Base-by-base conservation (phyloP, 371 early-diverging fungal genomes). In the Coemansia sp. region DNA sequence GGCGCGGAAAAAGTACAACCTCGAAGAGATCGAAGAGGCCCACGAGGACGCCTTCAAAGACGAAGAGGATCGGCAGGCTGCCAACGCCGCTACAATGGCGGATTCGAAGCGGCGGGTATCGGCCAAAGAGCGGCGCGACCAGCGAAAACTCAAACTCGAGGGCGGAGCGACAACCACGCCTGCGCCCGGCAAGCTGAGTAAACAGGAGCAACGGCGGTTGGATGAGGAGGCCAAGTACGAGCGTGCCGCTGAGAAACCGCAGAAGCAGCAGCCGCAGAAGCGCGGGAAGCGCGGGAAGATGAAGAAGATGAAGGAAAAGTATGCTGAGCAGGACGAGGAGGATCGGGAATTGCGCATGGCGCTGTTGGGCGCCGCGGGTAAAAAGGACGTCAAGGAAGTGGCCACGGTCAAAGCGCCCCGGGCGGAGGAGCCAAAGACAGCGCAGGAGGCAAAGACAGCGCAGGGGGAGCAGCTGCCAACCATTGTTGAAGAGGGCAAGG, bases 251-350 rank as follows among this genome's bases (percentile, higher is more conserved):
- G 55, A 72, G 49, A 55, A 64, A 44, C 38, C 67, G 43, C 62
- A 61, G 56, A 64, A 36, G 69, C 80, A 44, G 68, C 82, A 67
- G 65, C 81, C 12, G 64, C 82, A 5, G 55, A 81, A 83, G 34
- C 92, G 97, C 32, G 97, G 96, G 32, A 92, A 93, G 62, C 86
- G 85, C 53, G 87, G 88, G 55, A 96, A 96, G 78, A 77, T 87
- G 37, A 92, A 93, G 83, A 95, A 94, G 81, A 85, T 91, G 44
- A 94, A 94, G 80, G 87, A 87, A 46, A 95, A 94, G 75, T 77
- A 69, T 31, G 91, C 84, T 5, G 95, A 95, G 72, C 95, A 95
- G 78, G 94, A 94, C 61, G 95, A 97, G 43, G 94, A 95, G 43
- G 97, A 97, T 55, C 84, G 90, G 43, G 81, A 88, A 61, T 69